Evolutionary conservation across 1,284 basidiomycete genomes (phyloP).

Genomic region (Puccinia hordei): DNA sequence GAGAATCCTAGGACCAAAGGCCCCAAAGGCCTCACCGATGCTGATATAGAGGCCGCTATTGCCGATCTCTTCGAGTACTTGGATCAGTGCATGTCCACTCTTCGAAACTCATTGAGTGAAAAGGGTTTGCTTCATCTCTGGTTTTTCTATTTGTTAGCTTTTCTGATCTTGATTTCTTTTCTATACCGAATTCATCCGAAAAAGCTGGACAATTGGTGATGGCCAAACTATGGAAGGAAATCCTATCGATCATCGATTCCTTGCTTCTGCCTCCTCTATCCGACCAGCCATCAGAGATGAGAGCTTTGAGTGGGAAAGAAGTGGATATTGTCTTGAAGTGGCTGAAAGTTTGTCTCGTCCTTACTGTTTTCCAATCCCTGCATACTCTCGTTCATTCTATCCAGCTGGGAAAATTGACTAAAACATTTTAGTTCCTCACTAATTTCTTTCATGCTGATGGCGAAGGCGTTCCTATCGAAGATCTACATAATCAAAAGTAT

Average conservation of each 20-base stretch:
- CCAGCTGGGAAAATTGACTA: conserved; percentile 15
- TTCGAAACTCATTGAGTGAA: conserved; percentile 83
- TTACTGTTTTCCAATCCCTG: neutral
- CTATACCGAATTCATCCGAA: neutral
- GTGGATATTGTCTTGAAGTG: conserved; percentile 98
- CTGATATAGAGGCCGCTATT: conserved; percentile 93
- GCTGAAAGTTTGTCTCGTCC: conserved; percentile 71
- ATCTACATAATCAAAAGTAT: conserved; percentile 94
- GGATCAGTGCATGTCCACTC: conserved; percentile 85
- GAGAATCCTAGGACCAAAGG: conserved; percentile 55
- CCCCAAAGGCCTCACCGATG: conserved; percentile 77
- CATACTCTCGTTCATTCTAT: neutral
- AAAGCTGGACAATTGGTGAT: conserved; percentile 90
- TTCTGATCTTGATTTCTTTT: neutral
- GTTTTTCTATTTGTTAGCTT: neutral
- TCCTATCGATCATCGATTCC: conserved; percentile 81
- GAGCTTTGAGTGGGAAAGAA: conserved; percentile 86
- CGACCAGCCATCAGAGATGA: conserved; percentile 85
- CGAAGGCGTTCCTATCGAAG: conserved; percentile 77
- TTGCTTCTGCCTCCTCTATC: conserved; percentile 88
- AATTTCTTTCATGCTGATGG: conserved; percentile 96
- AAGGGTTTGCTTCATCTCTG: conserved; percentile 52
- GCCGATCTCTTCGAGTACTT: conserved; percentile 93
- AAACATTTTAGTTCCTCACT: conserved; percentile 72
- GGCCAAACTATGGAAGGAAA: conserved; percentile 94